phyloP scores from a whole-genome alignment of 768 basidiomycete species.

The Auriscalpium microsporum region DNA sequence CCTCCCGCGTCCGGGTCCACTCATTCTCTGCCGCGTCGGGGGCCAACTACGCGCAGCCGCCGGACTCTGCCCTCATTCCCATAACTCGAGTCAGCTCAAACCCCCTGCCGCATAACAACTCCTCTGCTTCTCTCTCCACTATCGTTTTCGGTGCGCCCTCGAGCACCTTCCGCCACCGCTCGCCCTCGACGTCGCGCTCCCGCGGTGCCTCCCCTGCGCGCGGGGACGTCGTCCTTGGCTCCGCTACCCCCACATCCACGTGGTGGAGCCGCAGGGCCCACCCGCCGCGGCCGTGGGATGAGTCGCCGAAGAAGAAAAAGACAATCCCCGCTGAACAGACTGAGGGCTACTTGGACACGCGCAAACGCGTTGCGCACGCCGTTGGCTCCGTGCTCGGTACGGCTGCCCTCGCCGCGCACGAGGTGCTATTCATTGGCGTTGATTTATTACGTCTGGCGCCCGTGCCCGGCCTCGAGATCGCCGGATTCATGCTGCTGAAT shows the following conservation, averaged over 20 bases:
- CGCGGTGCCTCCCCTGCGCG: neutral
- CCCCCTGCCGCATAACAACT: constrained; percentile 6
- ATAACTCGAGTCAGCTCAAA: constrained; percentile 14
- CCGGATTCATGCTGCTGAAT: constrained; percentile 40
- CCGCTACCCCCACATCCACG: constrained; percentile 7
- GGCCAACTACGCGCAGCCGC: neutral
- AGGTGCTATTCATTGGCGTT: constrained; percentile 32
- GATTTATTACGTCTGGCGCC: constrained; percentile 46
- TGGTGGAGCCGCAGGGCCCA: constrained; percentile 18
- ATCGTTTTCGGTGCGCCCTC: neutral
- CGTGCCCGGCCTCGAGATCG: constrained; percentile 44
- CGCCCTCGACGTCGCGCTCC: constrained; percentile 1
- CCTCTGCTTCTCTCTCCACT: constrained; percentile 8
- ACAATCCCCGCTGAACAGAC: constrained; percentile 21
- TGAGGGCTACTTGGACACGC: constrained; percentile 21
- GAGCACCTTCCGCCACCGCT: constrained; percentile 10
- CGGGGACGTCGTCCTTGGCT: constrained; percentile 3
- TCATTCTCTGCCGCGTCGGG: neutral
- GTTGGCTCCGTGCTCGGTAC: constrained; percentile 32
- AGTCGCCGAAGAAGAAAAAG: constrained; percentile 14
- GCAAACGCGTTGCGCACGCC: constrained; percentile 20
- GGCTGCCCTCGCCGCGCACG: constrained; percentile 34
- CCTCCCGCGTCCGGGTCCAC: neutral
- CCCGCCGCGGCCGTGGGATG: constrained; percentile 20
- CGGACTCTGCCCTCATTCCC: neutral